phyloP scores from a whole-genome alignment of 139 green algal genomes.

The Chlamydomonas eustigma region DNA sequence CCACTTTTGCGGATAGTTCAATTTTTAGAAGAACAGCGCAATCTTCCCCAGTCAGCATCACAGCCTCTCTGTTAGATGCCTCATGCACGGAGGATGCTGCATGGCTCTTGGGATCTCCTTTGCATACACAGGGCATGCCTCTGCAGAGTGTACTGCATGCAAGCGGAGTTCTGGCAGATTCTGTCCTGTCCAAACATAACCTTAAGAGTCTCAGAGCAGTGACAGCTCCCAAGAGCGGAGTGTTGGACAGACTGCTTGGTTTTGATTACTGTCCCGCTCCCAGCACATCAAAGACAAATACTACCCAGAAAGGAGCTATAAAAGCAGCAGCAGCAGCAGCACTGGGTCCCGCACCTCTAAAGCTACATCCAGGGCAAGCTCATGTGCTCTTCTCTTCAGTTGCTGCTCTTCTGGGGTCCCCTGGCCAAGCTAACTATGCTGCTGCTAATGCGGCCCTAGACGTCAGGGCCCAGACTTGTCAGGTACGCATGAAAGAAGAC shows the following conservation, averaged over 20 bases:
- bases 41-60: constrained; percentile 13
- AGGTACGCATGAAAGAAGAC: too few species aligned
- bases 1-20: not conserved
- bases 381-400: constrained; percentile 66
- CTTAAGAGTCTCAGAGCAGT: constrained; percentile 25
- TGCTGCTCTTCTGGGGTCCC: constrained; percentile 58
- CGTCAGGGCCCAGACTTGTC: not conserved
- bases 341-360: not conserved
- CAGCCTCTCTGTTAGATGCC: constrained; percentile 28
- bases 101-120: not conserved
- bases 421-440: constrained; percentile 77
- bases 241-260: not conserved
- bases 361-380: not conserved
- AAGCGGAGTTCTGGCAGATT: constrained; percentile 43
- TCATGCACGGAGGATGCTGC: constrained; percentile 19
- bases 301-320: too few species aligned
- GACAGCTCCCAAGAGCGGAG: constrained; percentile 46
- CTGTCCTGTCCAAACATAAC: constrained; percentile 12
- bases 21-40: too few species aligned
- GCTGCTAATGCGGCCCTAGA: constrained; percentile 75
- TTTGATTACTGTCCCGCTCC: too few species aligned
- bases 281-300: too few species aligned
- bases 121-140: not conserved
- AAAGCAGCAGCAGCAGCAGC: not conserved
- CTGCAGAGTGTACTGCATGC: constrained; percentile 42